Percentiles rank a stretch among this genome's conserved stretches.
Evolutionary conservation across 345 rosid genomes (phyloP).

Genomic region (Dovyalis caffra): DNA sequence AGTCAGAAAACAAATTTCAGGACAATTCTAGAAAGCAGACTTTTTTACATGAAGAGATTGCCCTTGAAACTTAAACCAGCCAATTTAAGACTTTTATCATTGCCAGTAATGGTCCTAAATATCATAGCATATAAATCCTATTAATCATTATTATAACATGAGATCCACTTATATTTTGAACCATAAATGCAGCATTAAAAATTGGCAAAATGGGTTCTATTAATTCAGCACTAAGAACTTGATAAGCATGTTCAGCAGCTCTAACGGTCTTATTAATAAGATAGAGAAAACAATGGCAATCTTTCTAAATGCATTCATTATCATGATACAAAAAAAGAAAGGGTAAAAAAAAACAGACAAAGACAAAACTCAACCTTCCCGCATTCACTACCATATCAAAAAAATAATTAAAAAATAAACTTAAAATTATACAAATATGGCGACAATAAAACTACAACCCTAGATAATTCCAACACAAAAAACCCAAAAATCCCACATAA

Average conservation of each 20-base stretch:
- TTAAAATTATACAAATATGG: background rate
- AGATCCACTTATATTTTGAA: background rate
- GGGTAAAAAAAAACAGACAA: too few species aligned
- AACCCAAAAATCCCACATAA: background rate
- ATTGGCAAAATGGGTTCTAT: background rate
- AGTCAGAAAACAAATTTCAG: background rate
- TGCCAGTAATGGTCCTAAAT: background rate
- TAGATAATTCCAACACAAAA: background rate
- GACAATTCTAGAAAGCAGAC: background rate
- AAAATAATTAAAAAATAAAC: background rate
- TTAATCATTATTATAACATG: background rate
- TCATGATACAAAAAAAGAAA: background rate
- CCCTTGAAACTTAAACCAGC: background rate
- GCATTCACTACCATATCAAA: background rate
- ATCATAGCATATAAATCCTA: background rate
- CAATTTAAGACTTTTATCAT: background rate
- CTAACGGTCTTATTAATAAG: background rate
- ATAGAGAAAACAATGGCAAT: background rate
- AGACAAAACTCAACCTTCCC: too few species aligned
- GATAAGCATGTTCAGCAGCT: background rate
- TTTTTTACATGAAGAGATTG: background rate
- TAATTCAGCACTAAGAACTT: background rate
- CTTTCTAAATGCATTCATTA: background rate
- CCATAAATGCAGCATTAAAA: background rate
- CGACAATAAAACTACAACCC: background rate